Evolutionary conservation across 768 basidiomycete genomes (phyloP).

Genomic region (Mycena floridula): DNA sequence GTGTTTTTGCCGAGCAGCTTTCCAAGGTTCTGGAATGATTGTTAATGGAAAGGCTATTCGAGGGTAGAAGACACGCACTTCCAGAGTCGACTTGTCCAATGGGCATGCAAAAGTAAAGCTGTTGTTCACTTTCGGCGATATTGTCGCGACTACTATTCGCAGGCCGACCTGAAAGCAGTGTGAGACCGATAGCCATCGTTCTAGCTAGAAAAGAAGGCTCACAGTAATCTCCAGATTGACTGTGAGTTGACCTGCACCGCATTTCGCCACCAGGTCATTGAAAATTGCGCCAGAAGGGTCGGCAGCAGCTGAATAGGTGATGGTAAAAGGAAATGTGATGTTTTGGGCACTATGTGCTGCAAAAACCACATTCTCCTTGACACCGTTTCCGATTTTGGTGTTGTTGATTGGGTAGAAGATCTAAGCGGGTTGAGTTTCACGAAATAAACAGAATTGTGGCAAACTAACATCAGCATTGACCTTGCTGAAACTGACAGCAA

Average conservation of each 20-base stretch:
- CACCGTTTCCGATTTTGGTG: conserved; percentile 62
- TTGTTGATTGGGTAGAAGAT: conserved; percentile 73
- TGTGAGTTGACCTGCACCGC: conserved; percentile 46
- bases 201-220: conserved; percentile 17
- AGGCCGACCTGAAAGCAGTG: conserved; percentile 46
- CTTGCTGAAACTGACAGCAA: conserved; percentile 57
- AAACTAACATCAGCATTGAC: conserved; percentile 52
- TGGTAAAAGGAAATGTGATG: conserved; percentile 65
- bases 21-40: no score
- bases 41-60: no score
- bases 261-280: conserved; percentile 56
- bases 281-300: conserved; percentile 53
- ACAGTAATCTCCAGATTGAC: conserved; percentile 68
- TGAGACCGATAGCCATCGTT: conserved; percentile 6
- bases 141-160: conserved; percentile 54
- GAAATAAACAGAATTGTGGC: neutral
- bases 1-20: no score
- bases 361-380: conserved; percentile 33
- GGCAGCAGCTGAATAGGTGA: conserved; percentile 49
- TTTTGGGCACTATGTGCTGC: conserved; percentile 9
- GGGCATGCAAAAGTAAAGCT: conserved; percentile 62
- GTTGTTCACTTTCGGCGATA: conserved; percentile 63
- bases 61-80: no score
- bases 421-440: conserved; percentile 23
- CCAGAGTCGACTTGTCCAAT: no score